Conservation (phyloP, 2,329 filamentous ascomycete species). For the Exophiala viscosa region DNA sequence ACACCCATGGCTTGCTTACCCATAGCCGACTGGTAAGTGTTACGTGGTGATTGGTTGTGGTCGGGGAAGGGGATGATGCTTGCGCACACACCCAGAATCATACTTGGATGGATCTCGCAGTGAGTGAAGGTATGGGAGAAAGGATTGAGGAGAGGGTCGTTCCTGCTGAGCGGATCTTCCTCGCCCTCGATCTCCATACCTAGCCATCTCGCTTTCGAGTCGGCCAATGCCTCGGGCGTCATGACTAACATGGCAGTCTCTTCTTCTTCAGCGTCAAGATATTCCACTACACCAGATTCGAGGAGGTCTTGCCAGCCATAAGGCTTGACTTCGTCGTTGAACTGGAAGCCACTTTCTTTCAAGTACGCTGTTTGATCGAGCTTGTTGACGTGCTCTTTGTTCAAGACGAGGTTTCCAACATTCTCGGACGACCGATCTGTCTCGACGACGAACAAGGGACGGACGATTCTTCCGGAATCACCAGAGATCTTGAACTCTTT, state of each 20-base stretch:
- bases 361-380: slow-evolving; percentile 57
- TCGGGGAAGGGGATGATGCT: slow-evolving; percentile 99
- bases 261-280: slow-evolving; percentile 96
- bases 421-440: slow-evolving; percentile 72
- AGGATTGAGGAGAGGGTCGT: slow-evolving; percentile 83
- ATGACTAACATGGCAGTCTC: slow-evolving; percentile 99
- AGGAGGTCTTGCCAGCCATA: slow-evolving; percentile 89
- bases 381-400: slow-evolving; percentile 73
- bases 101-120: slow-evolving; percentile 98
- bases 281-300: slow-evolving; percentile 82
- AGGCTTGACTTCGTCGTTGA: slow-evolving; percentile 48
- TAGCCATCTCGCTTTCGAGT: slow-evolving; percentile 65
- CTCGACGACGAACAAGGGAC: slow-evolving; percentile 89
- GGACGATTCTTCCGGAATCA: slow-evolving; percentile 90
- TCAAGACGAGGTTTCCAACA: slow-evolving; percentile 74
- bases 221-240: slow-evolving; percentile 91
- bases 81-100: slow-evolving; percentile 97
- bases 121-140: slow-evolving; percentile 92
- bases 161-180: slow-evolving; percentile 73
- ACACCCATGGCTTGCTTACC: slow-evolving; percentile 99
- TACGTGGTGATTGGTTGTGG: slow-evolving; percentile 96
- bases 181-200: slow-evolving; percentile 63
- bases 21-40: slow-evolving; percentile 99
- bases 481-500: slow-evolving; percentile 98
- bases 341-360: slow-evolving; percentile 51